A percentile compares a stretch with the other conserved stretches of the same genome.
Conservation (phyloP, 208 protist species). For the Trypanosoma brucei region DNA sequence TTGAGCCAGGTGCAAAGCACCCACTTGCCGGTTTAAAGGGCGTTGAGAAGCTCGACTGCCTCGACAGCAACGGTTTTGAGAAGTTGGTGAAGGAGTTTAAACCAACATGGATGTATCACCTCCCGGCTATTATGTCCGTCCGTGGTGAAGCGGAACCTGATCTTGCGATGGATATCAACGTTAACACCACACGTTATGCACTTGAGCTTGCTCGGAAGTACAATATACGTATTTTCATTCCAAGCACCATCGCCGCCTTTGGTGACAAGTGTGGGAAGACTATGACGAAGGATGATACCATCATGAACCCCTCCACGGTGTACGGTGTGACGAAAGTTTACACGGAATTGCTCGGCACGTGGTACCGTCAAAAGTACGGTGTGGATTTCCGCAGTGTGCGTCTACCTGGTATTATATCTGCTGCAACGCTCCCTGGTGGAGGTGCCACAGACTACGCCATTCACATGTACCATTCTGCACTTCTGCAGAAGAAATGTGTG, state of each 20-base stretch:
- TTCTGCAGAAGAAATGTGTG: slow-evolving; percentile 44
- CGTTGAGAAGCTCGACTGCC: slow-evolving; percentile 30
- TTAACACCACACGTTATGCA: slow-evolving; percentile 59
- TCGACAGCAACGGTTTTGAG: slow-evolving; percentile 28
- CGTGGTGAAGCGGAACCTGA: slow-evolving; percentile 73
- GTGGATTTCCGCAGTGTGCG: slow-evolving; percentile 89
- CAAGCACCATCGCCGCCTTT: slow-evolving; percentile 88
- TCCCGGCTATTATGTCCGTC: slow-evolving; percentile 73
- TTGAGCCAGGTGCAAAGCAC: slow-evolving; percentile 11
- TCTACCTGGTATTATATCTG: slow-evolving; percentile 84
- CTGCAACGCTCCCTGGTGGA: slow-evolving; percentile 57
- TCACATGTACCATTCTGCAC: slow-evolving; percentile 77
- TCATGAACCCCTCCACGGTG: slow-evolving; percentile 83
- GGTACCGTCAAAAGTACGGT: slow-evolving; percentile 64
- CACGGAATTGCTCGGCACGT: slow-evolving; percentile 85
- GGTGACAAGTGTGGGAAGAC: slow-evolving; percentile 62
- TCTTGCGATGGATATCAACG: slow-evolving; percentile 68
- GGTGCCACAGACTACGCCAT: slow-evolving; percentile 79
- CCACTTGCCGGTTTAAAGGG: slow-evolving; percentile 15
- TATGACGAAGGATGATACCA: slow-evolving; percentile 70
- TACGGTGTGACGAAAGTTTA: slow-evolving; percentile 89
- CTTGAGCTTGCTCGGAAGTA: slow-evolving; percentile 56
- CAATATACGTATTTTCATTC: slow-evolving; percentile 56
- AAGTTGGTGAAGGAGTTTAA: slow-evolving; percentile 47
- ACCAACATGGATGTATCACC: slow-evolving; percentile 71